Conservation (phyloP, 2,329 filamentous ascomycete species). For the Furcasterigmium furcatum region DNA sequence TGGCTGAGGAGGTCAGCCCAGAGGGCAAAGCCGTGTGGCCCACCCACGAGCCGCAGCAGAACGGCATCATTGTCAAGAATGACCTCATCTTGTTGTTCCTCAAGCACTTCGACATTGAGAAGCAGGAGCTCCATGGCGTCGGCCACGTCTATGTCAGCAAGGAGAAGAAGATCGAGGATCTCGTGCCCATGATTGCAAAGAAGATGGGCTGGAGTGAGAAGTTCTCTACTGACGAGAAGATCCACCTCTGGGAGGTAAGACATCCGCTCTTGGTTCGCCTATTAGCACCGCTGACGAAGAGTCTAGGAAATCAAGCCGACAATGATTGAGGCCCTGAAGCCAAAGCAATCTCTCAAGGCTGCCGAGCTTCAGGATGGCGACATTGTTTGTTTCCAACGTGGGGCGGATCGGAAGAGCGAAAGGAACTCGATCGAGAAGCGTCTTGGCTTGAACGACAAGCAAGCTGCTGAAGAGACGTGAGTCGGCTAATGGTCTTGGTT, state of each 20-base stretch:
- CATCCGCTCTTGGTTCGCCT: conserved; percentile 11
- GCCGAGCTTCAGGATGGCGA: conserved; percentile 97
- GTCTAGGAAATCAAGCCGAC: conserved; percentile 85
- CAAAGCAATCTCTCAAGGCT: conserved; percentile 81
- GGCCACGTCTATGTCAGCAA: conserved; percentile 85
- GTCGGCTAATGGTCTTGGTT: conserved; percentile 3
- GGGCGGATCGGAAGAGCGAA: conserved; percentile 44
- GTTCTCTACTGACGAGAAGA: conserved; percentile 57
- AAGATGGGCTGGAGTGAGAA: conserved; percentile 85
- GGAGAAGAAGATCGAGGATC: conserved; percentile 82
- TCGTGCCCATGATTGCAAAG: conserved; percentile 72
- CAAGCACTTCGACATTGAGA: conserved; percentile 82
- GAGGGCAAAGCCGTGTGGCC: conserved; percentile 74
- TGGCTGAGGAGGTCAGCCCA: conserved; percentile 60
- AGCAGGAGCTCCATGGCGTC: conserved; percentile 72
- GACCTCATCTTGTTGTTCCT: conserved; percentile 80
- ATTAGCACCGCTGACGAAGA: background rate
- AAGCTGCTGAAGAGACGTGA: conserved; percentile 27
- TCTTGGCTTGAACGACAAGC: conserved; percentile 33
- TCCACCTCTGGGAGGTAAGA: conserved; percentile 72
- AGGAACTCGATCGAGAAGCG: conserved; percentile 33
- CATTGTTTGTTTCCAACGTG: conserved; percentile 88
- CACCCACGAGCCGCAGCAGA: conserved; percentile 55
- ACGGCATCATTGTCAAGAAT: conserved; percentile 54
- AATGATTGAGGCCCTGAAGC: conserved; percentile 95